phyloP scores from a whole-genome alignment of 371 early-diverging fungal genomes.

The Fennellomyces sp. region DNA sequence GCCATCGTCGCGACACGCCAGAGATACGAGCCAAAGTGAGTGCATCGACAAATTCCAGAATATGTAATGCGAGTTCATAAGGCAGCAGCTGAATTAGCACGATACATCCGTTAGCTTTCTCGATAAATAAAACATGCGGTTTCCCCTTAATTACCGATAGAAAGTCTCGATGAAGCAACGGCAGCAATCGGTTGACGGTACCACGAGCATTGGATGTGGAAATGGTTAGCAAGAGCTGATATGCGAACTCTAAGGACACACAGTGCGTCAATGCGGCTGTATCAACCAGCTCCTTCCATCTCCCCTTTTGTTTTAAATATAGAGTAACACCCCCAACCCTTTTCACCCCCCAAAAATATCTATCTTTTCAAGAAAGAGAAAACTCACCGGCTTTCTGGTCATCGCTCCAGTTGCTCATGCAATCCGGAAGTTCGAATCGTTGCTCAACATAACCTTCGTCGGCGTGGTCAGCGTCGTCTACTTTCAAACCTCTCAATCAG shows the following conservation, averaged over 20 bases:
- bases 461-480: slow-evolving; percentile 14
- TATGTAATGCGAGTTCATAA: slow-evolving; percentile 63
- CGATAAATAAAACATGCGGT: neutral
- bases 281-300: neutral
- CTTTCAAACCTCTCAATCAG: neutral
- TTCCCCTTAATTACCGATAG: slow-evolving; percentile 40
- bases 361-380: slow-evolving; percentile 1
- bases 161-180: slow-evolving; percentile 66
- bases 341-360: neutral
- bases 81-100: slow-evolving; percentile 53
- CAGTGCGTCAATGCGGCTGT: neutral
- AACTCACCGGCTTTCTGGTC: slow-evolving; percentile 67
- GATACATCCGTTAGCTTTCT: slow-evolving; percentile 1
- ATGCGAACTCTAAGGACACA: slow-evolving; percentile 63
- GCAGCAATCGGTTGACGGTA: slow-evolving; percentile 60
- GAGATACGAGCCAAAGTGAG: slow-evolving; percentile 47
- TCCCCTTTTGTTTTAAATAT: slow-evolving; percentile 2
- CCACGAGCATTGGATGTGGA: slow-evolving; percentile 56
- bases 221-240: slow-evolving; percentile 65
- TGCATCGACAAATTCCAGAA: slow-evolving; percentile 60
- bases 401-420: slow-evolving; percentile 55
- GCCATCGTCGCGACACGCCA: slow-evolving; percentile 69
- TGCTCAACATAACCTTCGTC: slow-evolving; percentile 75
- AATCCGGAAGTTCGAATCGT: slow-evolving; percentile 55
- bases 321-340: neutral